Conservation (phyloP, 148 eudicot genomes). For the Cornus controversa region DNA sequence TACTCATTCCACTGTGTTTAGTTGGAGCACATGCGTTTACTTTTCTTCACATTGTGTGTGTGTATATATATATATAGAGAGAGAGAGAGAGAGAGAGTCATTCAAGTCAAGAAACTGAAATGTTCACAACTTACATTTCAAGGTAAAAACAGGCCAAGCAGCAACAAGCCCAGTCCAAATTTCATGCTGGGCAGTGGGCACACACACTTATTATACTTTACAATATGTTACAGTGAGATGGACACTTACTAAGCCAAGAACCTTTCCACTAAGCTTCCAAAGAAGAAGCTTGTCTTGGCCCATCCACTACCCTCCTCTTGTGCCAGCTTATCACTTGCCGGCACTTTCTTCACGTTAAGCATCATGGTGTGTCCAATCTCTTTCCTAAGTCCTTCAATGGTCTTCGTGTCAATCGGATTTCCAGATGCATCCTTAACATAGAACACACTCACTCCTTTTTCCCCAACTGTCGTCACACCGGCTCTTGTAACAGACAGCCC, state of each 20-base stretch:
- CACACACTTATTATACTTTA: constrained; percentile 13
- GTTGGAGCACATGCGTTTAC: not conserved
- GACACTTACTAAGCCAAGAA: constrained; percentile 34
- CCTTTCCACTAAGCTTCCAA: constrained; percentile 61
- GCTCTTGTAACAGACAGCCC: constrained; percentile 72
- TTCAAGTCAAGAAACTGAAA: not conserved
- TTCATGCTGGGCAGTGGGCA: not conserved
- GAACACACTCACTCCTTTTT: constrained; percentile 60
- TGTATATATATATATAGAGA: not conserved
- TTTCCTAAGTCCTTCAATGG: constrained; percentile 55
- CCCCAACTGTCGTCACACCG: constrained; percentile 65
- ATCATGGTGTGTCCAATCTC: constrained; percentile 68
- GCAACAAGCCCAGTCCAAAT: not conserved
- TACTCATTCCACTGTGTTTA: not conserved
- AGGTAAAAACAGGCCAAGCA: not conserved
- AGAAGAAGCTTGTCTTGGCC: constrained; percentile 78
- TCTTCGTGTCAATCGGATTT: constrained; percentile 57
- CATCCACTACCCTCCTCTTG: constrained; percentile 50
- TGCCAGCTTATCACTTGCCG: constrained; percentile 28
- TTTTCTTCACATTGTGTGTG: not conserved
- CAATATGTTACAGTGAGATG: not conserved
- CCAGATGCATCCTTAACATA: constrained; percentile 75
- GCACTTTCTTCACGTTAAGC: constrained; percentile 73
- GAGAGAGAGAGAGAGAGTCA: not conserved
- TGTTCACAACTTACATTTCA: not conserved